Evolutionary conservation across 768 basidiomycete genomes (phyloP).

Genomic region (Panus rudis): DNA sequence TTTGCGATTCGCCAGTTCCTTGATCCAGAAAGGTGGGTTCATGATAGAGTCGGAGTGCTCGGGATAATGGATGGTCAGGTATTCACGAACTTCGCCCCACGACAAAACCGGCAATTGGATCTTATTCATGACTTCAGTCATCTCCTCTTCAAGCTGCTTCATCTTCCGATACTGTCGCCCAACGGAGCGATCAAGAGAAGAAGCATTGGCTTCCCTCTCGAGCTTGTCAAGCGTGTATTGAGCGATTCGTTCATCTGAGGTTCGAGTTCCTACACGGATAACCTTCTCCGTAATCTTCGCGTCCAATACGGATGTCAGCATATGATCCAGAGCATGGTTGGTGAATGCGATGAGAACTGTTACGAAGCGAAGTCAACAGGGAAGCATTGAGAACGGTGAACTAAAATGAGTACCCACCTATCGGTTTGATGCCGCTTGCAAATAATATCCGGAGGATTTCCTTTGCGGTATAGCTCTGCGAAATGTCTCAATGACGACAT

Average conservation of each 20-base stretch:
- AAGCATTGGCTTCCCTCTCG: slow-evolving; percentile 37
- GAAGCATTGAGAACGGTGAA: too few relatives aligned
- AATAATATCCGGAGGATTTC: slow-evolving; percentile 66
- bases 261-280: slow-evolving; percentile 63
- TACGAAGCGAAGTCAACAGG: too few relatives aligned
- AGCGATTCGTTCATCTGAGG: slow-evolving; percentile 52
- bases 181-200: slow-evolving; percentile 33
- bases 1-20: slow-evolving; percentile 9
- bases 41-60: slow-evolving; percentile 39
- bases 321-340: slow-evolving; percentile 75
- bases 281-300: slow-evolving; percentile 54
- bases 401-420: slow-evolving; percentile 24
- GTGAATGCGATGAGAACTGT: slow-evolving; percentile 55
- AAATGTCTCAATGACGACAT: neutral
- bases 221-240: slow-evolving; percentile 54
- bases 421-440: slow-evolving; percentile 42
- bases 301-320: slow-evolving; percentile 60
- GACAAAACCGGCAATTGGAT: slow-evolving; percentile 24
- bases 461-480: slow-evolving; percentile 57
- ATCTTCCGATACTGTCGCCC: slow-evolving; percentile 34
- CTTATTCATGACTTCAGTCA: slow-evolving; percentile 22
- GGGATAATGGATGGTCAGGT: slow-evolving; percentile 39
- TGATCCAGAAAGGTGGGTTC: slow-evolving; percentile 44
- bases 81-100: slow-evolving; percentile 29
- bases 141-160: slow-evolving; percentile 33